These are phyloP conservation scores for Sungouiella thailandica DNA, from an alignment of 805 yeast species.

Conservation along the genomic window DNA sequence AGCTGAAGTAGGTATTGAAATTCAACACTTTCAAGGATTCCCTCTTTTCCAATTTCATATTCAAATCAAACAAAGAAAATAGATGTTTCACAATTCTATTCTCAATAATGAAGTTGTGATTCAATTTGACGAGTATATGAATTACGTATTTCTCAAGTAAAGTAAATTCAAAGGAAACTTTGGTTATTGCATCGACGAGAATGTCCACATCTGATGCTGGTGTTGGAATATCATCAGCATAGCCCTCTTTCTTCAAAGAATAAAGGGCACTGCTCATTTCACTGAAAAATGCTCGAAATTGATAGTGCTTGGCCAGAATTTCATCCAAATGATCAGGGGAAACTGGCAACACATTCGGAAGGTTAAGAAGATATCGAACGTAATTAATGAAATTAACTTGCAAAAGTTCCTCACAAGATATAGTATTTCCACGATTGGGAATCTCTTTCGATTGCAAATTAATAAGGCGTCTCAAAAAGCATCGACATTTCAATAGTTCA, in stretches of 20 bases:
- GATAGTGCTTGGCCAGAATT: conserved; percentile 22
- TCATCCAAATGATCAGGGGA: conserved; percentile 16
- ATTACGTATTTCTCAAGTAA: conserved; percentile 36
- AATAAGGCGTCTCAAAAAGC: conserved; percentile 23
- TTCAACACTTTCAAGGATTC: conserved; percentile 28
- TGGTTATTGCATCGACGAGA: conserved; percentile 28
- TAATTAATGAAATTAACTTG: conserved; percentile 36
- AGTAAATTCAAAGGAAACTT: conserved; percentile 34
- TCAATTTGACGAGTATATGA: conserved; percentile 31
- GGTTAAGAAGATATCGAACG: conserved; percentile 26
- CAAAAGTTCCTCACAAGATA: conserved; percentile 30
- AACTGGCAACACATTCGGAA: conserved; percentile 19
- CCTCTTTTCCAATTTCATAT: conserved; percentile 8
- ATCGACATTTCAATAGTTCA: conserved; percentile 23
- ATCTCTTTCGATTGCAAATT: conserved; percentile 6
- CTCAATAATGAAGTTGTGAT: conserved; percentile 29
- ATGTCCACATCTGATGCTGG: conserved; percentile 11
- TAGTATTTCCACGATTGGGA: conserved; percentile 3
- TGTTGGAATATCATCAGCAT: conserved; percentile 18
- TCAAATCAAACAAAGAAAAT: conserved; percentile 18
- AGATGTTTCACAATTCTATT: conserved; percentile 18
- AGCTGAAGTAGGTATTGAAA: conserved; percentile 29
- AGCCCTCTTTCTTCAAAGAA: conserved; percentile 23
- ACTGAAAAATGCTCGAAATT: conserved; percentile 22
- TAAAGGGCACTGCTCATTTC: conserved; percentile 24